phyloP scores from a whole-genome alignment of 345 rosid genomes.

The Corymbia maculata region DNA sequence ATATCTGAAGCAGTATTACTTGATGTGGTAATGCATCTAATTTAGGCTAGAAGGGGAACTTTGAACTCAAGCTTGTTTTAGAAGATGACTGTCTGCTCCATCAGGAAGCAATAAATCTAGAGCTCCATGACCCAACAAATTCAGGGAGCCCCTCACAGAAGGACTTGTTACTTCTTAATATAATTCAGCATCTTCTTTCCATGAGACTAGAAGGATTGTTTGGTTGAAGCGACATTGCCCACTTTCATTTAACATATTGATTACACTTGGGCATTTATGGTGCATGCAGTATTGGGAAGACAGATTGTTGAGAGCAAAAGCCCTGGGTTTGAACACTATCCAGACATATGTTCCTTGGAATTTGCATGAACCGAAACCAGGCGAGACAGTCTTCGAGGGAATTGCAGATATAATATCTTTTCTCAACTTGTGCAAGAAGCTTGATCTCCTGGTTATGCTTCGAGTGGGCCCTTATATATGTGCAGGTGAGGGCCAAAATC shows the following conservation, averaged over 20 bases:
- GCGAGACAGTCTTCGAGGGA: conserved; percentile 59
- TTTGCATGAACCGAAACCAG: conserved; percentile 87
- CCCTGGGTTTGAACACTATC: conserved; percentile 79
- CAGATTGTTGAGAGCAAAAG: conserved; percentile 75
- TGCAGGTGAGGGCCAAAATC: conserved; percentile 37
- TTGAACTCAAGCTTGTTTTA: background rate
- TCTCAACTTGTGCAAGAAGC: conserved; percentile 71
- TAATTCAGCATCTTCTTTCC: background rate
- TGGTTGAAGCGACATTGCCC: background rate
- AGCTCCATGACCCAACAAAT: background rate
- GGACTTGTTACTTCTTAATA: background rate
- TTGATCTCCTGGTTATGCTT: conserved; percentile 80
- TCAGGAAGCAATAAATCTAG: background rate
- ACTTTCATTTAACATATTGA: background rate
- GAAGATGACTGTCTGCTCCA: background rate
- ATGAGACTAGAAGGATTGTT: background rate
- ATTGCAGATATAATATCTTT: conserved; percentile 66
- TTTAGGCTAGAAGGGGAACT: background rate
- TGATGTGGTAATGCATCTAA: background rate
- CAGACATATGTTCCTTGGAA: conserved; percentile 96
- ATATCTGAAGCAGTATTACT: background rate
- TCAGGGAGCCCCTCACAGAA: background rate
- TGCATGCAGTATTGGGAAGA: conserved; percentile 78
- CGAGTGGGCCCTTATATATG: conserved; percentile 94
- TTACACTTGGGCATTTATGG: background rate